phyloP scores from a whole-genome alignment of 371 early-diverging fungal genomes.

The Mortierella sp. region DNA sequence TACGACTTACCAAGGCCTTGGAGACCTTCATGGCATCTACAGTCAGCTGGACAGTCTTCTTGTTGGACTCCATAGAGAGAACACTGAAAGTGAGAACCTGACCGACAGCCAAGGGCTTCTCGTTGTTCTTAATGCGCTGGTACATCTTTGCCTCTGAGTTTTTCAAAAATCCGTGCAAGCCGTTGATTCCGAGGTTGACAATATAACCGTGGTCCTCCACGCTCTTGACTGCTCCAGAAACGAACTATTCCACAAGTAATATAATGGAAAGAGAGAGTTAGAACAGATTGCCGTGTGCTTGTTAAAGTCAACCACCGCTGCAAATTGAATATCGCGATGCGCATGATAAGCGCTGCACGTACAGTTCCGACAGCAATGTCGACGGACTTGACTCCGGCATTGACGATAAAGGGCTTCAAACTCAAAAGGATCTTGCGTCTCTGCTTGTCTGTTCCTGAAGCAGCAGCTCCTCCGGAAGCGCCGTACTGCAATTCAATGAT shows the following conservation, averaged over 20 bases:
- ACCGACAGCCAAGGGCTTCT: constrained; percentile 71
- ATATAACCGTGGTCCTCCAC: constrained; percentile 90
- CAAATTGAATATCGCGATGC: no score
- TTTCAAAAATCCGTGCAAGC: constrained; percentile 76
- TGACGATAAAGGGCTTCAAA: constrained; percentile 77
- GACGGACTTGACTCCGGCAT: constrained; percentile 65
- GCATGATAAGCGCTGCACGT: constrained; percentile 23
- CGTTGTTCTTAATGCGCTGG: constrained; percentile 65
- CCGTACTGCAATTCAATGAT: constrained; percentile 63
- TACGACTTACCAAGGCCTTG: constrained; percentile 60
- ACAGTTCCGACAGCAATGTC: constrained; percentile 76
- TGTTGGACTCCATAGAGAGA: constrained; percentile 62
- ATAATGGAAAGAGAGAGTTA: background rate
- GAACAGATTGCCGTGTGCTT: background rate
- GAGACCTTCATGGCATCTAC: constrained; percentile 68
- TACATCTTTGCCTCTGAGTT: constrained; percentile 70
- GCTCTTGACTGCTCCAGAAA: constrained; percentile 75
- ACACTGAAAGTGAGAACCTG: constrained; percentile 75
- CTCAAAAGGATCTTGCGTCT: constrained; percentile 75
- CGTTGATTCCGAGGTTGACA: constrained; percentile 78
- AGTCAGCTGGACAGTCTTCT: constrained; percentile 72
- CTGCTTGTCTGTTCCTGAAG: constrained; percentile 52
- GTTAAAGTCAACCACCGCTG: no score
- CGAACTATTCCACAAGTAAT: constrained; percentile 58
- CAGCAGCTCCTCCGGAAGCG: constrained; percentile 58